These are phyloP conservation scores for Septoria linicola DNA, from an alignment of 2,329 filamentous ascomycete species.

Conservation along the genomic window DNA sequence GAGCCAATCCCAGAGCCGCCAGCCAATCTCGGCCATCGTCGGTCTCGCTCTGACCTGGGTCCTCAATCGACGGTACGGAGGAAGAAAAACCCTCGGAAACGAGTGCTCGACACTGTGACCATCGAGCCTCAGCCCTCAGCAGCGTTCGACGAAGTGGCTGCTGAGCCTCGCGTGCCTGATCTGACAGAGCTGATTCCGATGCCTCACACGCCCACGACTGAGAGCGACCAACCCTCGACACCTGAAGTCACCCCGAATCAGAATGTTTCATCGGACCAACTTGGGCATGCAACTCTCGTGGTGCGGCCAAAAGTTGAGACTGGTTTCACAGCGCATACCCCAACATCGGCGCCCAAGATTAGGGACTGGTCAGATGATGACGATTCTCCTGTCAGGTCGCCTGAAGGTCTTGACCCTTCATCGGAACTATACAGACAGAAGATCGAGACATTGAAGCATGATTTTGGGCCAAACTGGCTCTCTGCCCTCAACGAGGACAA, in stretches of 20 bases:
- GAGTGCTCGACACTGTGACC: constrained; percentile 59
- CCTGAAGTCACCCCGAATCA: constrained; percentile 31
- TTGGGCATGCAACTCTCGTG: constrained; percentile 17
- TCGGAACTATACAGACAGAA: constrained; percentile 69
- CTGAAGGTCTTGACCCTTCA: constrained; percentile 31
- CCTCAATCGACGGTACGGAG: constrained; percentile 47
- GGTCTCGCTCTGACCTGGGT: constrained; percentile 35
- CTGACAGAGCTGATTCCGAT: constrained; percentile 34
- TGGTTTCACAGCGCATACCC: constrained; percentile 31
- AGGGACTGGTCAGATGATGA: constrained; percentile 35
- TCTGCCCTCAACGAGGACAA: constrained; percentile 78
- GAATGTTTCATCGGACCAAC: constrained; percentile 24
- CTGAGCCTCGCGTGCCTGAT: constrained; percentile 25
- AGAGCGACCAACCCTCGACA: constrained; percentile 31
- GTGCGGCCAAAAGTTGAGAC: constrained; percentile 33
- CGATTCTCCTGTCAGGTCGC: constrained; percentile 30
- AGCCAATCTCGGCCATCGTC: constrained; percentile 25
- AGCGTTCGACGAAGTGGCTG: constrained; percentile 18
- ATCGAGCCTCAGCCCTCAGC: constrained; percentile 37
- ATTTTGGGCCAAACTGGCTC: constrained; percentile 84
- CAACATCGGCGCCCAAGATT: constrained; percentile 32
- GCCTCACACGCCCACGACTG: constrained; percentile 28
- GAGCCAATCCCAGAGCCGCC: constrained; percentile 17
- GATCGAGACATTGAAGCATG: constrained; percentile 79
- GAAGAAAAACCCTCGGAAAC: constrained; percentile 57